Evolutionary conservation across 2,329 filamentous ascomycete species (phyloP), one percentile per base, ranked within the genome.

Genomic region (Exophiala dermatitidis): DNA sequence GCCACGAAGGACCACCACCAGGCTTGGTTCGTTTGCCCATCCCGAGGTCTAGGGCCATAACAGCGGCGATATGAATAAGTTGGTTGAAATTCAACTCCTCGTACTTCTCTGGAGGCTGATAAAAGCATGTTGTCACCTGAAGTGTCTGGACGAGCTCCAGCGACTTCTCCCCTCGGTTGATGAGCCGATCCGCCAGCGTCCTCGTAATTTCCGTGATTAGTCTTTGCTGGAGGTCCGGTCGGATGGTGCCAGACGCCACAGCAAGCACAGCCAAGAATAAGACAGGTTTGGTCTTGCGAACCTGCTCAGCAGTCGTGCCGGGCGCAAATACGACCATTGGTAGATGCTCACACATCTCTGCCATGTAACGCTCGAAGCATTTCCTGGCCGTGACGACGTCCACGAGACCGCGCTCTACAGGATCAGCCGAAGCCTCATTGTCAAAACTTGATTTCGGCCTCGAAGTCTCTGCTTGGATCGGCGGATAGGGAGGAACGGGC

Each of bases 71-170:
- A 67, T 95, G 88, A 43, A 89, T 82, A 60, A 93, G 78, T 71
- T 91, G 87, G 71, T 93, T 95, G 67, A 93, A 94, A 66, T 93
- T 93, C 64, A 91, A 81, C 70, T 93, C 86, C 64, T 94, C 88
- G 54, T 87, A 87, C 62, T 86, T 80, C 60, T 91, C 84, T 0
- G 89, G 89, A 10, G 88, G 88, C 67, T 83, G 83, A 67, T 95
- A 94, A 87, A 89, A 95, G 19, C 90, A 79, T n/a, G 84, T 82
- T 4, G 82, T 77, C 2, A 95, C 74, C 53, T 88, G 78, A 38
- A 95, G 72, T 1, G 87, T 81, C 70, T 95, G 90, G 5, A 94
- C 81, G 4, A 95, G 74, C 68, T 95, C 90, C 12, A 95, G 71
- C 34, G 81, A 88, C 73, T 94, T 95, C 62, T 89, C 83, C 8